Conservation (phyloP, 768 basidiomycete species). For the Xerocomellus intermedius region DNA sequence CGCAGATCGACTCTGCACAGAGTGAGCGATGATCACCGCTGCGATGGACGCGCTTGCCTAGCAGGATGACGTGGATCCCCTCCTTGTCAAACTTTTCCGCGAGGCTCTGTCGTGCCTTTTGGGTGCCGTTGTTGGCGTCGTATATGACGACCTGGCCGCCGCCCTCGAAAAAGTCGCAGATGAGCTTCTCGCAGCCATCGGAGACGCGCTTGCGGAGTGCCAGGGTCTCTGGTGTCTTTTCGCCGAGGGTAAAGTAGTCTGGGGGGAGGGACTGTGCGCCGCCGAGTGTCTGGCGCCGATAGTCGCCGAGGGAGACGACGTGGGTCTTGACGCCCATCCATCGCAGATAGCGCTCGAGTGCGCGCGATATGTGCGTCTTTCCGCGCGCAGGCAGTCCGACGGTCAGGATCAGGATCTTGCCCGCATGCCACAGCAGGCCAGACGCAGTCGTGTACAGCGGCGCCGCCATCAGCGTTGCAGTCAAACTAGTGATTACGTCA, state of each 20-base stretch:
- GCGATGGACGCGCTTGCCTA: constrained; percentile 53
- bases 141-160: constrained; percentile 98
- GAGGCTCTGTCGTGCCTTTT: constrained; percentile 61
- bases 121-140: constrained; percentile 93
- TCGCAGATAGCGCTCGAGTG: constrained; percentile 93
- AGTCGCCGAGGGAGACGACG: constrained; percentile 94
- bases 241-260: constrained; percentile 89
- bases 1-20: constrained; percentile 79
- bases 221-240: constrained; percentile 79
- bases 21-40: constrained; percentile 3
- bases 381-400: constrained; percentile 93
- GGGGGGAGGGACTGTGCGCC: constrained; percentile 83
- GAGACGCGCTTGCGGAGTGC: constrained; percentile 71
- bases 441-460: constrained; percentile 92
- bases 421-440: constrained; percentile 85
- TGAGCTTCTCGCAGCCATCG: constrained; percentile 82
- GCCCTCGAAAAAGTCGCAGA: constrained; percentile 81
- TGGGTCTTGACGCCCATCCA: constrained; percentile 98
- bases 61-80: constrained; percentile 90
- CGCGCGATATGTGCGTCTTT: constrained; percentile 95
- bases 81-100: constrained; percentile 82
- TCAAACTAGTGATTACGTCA: constrained; percentile 17
- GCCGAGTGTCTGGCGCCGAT: constrained; percentile 86
- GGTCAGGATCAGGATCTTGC: constrained; percentile 91
- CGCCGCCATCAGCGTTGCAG: constrained; percentile 60